Conservation (phyloP, 1,284 basidiomycete species). For the Ceratobasidium sp. region DNA sequence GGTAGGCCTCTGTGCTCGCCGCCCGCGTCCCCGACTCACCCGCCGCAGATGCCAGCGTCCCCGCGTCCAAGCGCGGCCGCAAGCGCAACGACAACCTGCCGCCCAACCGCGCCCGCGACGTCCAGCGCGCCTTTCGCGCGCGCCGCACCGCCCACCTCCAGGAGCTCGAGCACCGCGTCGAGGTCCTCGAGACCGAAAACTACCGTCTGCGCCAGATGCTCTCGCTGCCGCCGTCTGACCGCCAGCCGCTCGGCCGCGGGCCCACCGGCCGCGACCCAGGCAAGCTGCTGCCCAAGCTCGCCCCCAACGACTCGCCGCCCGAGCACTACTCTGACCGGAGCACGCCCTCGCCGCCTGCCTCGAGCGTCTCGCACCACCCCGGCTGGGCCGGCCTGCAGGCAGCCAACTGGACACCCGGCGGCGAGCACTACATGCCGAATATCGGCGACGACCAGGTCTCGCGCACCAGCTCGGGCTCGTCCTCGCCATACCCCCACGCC, state of each 20-base stretch:
- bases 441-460: slow-evolving; percentile 35
- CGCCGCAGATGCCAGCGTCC: slow-evolving; percentile 25
- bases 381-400: background rate
- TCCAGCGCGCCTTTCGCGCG: slow-evolving; percentile 91
- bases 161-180: slow-evolving; percentile 83
- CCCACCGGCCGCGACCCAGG: slow-evolving; percentile 74
- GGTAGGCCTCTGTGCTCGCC: background rate
- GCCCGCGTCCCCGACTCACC: background rate
- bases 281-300: slow-evolving; percentile 42
- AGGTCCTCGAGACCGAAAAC: slow-evolving; percentile 88
- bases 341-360: slow-evolving; percentile 34
- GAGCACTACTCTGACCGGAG: slow-evolving; percentile 43
- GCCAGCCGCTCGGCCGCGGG: slow-evolving; percentile 77
- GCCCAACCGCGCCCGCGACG: slow-evolving; percentile 90
- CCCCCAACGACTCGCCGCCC: slow-evolving; percentile 17
- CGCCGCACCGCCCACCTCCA: slow-evolving; percentile 89
- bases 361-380: slow-evolving; percentile 24
- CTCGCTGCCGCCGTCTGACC: slow-evolving; percentile 77
- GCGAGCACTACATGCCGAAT: slow-evolving; percentile 12
- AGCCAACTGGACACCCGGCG: slow-evolving; percentile 5
- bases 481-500: slow-evolving; percentile 32
- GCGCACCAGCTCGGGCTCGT: slow-evolving; percentile 31
- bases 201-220: slow-evolving; percentile 77
- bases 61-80: slow-evolving; percentile 68
- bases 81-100: slow-evolving; percentile 93